Conservation (phyloP, 148 eudicot species). For the Cornus kousa region DNA sequence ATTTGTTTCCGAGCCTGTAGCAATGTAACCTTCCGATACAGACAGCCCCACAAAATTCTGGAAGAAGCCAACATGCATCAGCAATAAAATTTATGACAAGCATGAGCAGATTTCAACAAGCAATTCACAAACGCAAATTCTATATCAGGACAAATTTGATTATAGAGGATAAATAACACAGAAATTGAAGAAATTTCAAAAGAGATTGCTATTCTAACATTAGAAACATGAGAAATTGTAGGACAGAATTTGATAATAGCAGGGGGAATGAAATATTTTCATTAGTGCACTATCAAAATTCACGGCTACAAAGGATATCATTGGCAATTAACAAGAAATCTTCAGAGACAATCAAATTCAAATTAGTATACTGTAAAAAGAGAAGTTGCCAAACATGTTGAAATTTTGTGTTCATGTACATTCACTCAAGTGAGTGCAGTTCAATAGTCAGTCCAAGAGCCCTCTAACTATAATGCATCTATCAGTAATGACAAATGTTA, state of each 20-base stretch:
- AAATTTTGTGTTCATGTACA: no score
- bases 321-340: neutral
- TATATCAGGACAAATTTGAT: neutral
- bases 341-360: neutral
- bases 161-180: neutral
- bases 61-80: constrained; percentile 21
- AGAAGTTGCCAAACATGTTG: no score
- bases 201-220: neutral
- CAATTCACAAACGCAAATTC: neutral
- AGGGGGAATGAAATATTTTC: no score
- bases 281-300: no score
- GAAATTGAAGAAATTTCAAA: neutral
- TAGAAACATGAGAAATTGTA: neutral
- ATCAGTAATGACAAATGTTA: no score
- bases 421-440: no score
- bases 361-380: neutral
- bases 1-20: constrained; percentile 99
- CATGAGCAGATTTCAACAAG: neutral
- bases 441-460: no score
- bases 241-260: no score
- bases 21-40: constrained; percentile 90
- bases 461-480: no score
- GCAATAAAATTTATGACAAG: neutral
- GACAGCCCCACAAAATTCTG: constrained; percentile 98
- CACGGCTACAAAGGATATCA: no score